These are phyloP conservation scores for Anastatica hierochuntica DNA, from an alignment of 345 rosid genomes.

Conservation along the genomic window DNA sequence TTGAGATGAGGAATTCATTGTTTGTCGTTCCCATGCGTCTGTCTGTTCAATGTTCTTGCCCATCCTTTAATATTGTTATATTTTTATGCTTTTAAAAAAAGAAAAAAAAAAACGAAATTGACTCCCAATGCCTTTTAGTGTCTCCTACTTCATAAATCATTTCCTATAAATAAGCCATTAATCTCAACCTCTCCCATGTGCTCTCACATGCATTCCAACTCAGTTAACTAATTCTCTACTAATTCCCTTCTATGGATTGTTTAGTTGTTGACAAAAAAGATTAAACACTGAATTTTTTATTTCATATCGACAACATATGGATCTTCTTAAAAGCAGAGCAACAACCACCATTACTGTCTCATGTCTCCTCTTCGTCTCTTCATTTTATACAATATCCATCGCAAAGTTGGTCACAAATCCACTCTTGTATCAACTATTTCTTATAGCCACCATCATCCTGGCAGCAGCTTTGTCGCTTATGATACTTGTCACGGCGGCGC, in stretches of 20 bases:
- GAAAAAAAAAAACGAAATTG: neutral
- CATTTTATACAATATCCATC: slow-evolving; percentile 15
- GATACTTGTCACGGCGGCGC: slow-evolving; percentile 19
- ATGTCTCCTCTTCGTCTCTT: slow-evolving; percentile 15
- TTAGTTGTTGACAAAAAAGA: too few relatives aligned
- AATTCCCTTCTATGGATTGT: neutral
- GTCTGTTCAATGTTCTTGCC: slow-evolving; percentile 24
- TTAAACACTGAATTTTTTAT: neutral
- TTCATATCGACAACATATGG: slow-evolving; percentile 16
- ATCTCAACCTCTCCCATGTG: slow-evolving; percentile 29
- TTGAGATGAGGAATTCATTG: neutral
- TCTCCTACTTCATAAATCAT: slow-evolving; percentile 22
- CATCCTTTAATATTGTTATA: neutral
- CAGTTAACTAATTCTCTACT: neutral
- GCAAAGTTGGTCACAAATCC: neutral
- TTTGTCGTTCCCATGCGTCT: slow-evolving; percentile 11
- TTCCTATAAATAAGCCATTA: slow-evolving; percentile 17
- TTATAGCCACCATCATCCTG: neutral
- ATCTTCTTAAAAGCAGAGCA: slow-evolving; percentile 15
- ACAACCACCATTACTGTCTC: slow-evolving; percentile 18
- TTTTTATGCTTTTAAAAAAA: neutral
- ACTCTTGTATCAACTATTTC: neutral
- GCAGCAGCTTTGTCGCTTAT: slow-evolving; percentile 10
- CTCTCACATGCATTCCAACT: slow-evolving; percentile 32
- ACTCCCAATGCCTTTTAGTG: slow-evolving; percentile 19